These are phyloP conservation scores for Gossypium raimondii DNA, from an alignment of 345 rosid genomes.

Conservation along the genomic window DNA sequence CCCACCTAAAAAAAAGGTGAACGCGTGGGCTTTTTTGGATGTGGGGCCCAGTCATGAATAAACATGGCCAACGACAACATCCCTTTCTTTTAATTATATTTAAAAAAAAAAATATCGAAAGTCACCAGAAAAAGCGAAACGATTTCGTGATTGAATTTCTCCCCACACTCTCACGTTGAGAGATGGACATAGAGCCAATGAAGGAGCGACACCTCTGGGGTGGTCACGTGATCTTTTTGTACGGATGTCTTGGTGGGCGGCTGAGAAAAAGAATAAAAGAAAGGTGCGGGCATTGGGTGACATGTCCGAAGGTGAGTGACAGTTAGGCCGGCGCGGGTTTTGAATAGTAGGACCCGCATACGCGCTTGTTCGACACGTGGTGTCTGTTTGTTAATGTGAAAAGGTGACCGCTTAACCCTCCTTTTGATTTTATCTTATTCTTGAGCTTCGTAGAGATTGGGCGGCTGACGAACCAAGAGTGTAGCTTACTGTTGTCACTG, in stretches of 20 bases:
- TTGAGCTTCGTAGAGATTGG: not conserved
- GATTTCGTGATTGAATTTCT: not conserved
- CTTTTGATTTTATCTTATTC: not conserved
- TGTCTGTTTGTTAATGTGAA: not conserved
- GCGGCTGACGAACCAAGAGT: not conserved
- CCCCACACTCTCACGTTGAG: not conserved
- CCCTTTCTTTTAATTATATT: too few species aligned
- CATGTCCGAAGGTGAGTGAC: constrained; percentile 13
- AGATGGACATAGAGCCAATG: not conserved
- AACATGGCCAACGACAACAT: too few species aligned
- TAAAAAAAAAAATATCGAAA: too few species aligned
- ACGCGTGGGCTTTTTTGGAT: too few species aligned
- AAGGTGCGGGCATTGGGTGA: constrained; percentile 9
- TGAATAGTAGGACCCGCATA: not conserved
- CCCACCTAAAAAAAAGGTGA: too few species aligned
- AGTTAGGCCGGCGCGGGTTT: constrained; percentile 27
- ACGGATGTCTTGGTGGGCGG: constrained; percentile 9
- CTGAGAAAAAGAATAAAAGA: not conserved
- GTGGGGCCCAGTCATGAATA: too few species aligned
- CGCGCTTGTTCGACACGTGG: not conserved
- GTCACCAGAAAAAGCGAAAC: too few species aligned
- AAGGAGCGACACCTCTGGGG: not conserved
- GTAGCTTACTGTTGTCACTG: not conserved
- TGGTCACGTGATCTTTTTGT: constrained; percentile 22
- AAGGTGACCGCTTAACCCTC: not conserved